These are phyloP conservation scores for Arabidopsis arenosa DNA, from an alignment of 345 rosid genomes.

Conservation along the genomic window DNA sequence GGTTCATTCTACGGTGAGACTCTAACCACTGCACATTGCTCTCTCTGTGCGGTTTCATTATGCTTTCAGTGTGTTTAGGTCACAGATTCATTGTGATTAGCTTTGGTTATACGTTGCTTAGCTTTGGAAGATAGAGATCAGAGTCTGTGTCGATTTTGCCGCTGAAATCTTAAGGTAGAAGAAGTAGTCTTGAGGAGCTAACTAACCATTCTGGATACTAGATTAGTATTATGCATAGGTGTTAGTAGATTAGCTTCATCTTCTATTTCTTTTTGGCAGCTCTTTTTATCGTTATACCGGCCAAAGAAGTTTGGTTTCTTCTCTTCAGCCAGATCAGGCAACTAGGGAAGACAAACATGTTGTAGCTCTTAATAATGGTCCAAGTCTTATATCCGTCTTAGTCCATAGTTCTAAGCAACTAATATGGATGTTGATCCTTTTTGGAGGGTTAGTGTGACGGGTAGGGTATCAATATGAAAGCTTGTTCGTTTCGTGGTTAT, in stretches of 20 bases:
- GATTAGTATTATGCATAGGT: neutral
- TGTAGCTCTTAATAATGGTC: neutral
- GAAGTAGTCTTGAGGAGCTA: neutral
- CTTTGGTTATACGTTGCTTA: neutral
- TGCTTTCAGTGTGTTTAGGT: neutral
- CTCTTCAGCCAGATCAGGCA: neutral
- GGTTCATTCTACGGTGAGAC: constrained; percentile 60
- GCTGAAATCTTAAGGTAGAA: neutral
- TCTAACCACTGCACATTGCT: neutral
- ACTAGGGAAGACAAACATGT: neutral
- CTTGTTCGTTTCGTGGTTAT: constrained; percentile 1
- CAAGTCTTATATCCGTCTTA: neutral
- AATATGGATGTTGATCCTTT: constrained; percentile 1
- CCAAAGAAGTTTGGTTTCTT: constrained; percentile 9
- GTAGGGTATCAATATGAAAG: neutral
- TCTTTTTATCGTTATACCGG: neutral
- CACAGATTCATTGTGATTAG: constrained; percentile 9
- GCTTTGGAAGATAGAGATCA: constrained; percentile 12
- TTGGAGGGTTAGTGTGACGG: neutral
- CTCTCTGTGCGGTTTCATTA: neutral
- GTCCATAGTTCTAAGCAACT: neutral
- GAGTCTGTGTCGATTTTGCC: neutral
- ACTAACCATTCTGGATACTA: neutral
- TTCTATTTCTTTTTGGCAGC: neutral
- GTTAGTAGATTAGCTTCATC: neutral